Base-by-base conservation (phyloP, 2,329 filamentous ascomycete genomes). In the Uncinocarpus reesii region DNA sequence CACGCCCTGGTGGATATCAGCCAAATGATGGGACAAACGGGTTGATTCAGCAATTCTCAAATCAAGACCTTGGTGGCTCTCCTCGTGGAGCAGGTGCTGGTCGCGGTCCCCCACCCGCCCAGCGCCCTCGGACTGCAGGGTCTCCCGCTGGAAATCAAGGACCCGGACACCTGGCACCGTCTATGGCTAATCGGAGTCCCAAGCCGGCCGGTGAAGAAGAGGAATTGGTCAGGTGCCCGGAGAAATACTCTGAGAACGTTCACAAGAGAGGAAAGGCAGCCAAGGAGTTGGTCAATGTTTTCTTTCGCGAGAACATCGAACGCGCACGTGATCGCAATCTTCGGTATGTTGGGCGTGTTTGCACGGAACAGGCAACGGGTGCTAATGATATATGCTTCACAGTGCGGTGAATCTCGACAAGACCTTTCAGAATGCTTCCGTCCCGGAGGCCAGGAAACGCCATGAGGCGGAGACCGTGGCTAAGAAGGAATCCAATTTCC, bases 301-400 rank as follows among this genome's bases (percentile, higher is more conserved):
- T 96, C 73, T 98, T 96, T 79, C 93, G 94, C 70, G 90, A 98
- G 69, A 96, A 90, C 65, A 93, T 98, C 48, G 90, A 95, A 74
- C 81, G 92, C 59, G 92, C 92, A 44, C 80, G 90, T 57, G 92
- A 96, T 70, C 82, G 92, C 51, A 98, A 98, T 66, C 82, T 93
- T 67, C 84, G 89, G 89, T 94, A 71, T 58, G 76, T 41, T 18
- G 15, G 11, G n/a, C n/a, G 8, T 2, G 10, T n/a, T 31, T 16
- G 15, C 1, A 24, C 24, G 13, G 10, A 20, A 32, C 20, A 34
- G 2, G 18, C 10, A 32, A 10, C 13, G 7, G 13, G 15, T 40
- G 26, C 28, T 51, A 24, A 38, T 16, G 16, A 28, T 15, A 15
- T 5, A 28, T 28, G 11, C 28, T 7, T 37, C 24, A 54, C 59